Base-by-base conservation (phyloP, 139 green algal genomes). In the Coelastrella sp. region DNA sequence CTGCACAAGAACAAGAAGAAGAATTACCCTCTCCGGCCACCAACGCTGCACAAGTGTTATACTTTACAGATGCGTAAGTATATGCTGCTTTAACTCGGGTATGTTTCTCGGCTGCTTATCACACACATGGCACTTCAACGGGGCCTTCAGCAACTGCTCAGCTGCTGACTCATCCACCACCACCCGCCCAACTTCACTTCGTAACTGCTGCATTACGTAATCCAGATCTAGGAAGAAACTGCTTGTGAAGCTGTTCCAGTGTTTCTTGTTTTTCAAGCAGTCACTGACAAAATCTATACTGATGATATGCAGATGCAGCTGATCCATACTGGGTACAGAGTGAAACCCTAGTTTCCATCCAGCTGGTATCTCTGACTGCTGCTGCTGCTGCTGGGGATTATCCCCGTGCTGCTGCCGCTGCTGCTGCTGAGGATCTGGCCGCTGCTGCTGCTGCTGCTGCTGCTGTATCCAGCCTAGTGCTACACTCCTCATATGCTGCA, bases 271-370 rank as follows among this genome's bases (percentile, higher is more conserved):
- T 93, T 98, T 98, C 22, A 99, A 87, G 17, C 16, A 71, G 4
- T 87, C 32, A 4, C 94, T 90, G 73, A 89, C 73, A 17, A 94
- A 92, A 77, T 97, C 95, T 88, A 64, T 87, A 71, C 82, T 96
- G 66, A 99, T 93, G 19, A 98, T 95, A 88, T 99, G 97, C 84
- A 99, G 76, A 90, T 99, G 97, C 78, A 99, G 94, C 90, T 98
- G 97, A 19, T 66, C 83, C 94, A 99, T 96, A 10, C 93, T 97
- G 16, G 97, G 97, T 0, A 96, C 66, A 10, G 87, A 68, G 84
- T 99, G 97, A 86, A 99, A 99, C 75, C 97, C 97, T 3, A 96
- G 60, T 14, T 84, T 92, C 87, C 79, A 91, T 13, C 88, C 88
- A n/a, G 11, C 14, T 16, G 88, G 88, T 22, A 91, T n/a, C 13